phyloP scores from a whole-genome alignment of 768 basidiomycete species.

The Tulasnella calospora region DNA sequence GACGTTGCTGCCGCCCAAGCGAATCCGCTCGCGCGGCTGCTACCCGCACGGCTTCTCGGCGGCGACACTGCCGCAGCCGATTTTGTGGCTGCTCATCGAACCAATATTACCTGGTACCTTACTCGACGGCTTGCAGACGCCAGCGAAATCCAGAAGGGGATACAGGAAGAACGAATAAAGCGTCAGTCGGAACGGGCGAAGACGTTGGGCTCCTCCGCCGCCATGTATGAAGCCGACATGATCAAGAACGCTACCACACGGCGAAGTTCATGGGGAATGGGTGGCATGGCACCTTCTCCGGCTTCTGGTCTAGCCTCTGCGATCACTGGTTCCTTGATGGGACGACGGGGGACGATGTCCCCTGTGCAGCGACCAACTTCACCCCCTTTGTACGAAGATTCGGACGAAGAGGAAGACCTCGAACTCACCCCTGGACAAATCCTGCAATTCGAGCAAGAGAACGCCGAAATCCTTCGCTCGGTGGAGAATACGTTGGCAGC shows the following conservation, averaged over 20 bases:
- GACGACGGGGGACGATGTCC: not conserved
- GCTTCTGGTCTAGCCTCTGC: conserved; percentile 3
- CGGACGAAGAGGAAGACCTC: conserved; percentile 58
- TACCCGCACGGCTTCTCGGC: conserved; percentile 60
- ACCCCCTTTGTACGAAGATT: conserved; percentile 39
- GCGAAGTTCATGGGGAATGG: conserved; percentile 24
- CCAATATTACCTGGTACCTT: conserved; percentile 90
- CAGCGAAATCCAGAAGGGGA: conserved; percentile 71
- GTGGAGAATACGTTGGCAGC: conserved; percentile 84
- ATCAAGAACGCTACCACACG: conserved; percentile 30
- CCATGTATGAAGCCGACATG: conserved; percentile 54
- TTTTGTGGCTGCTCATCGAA: conserved; percentile 80
- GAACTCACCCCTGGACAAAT: conserved; percentile 85
- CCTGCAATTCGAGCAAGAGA: conserved; percentile 89
- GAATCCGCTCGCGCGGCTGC: conserved; percentile 61
- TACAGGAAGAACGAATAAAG: conserved; percentile 91
- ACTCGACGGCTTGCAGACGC: conserved; percentile 72
- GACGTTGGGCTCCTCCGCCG: conserved; percentile 76
- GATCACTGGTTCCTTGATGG: conserved; percentile 18
- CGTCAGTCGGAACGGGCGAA: conserved; percentile 79
- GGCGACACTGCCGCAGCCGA: conserved; percentile 62
- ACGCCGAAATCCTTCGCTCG: conserved; percentile 73
- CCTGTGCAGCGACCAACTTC: conserved; percentile 14
- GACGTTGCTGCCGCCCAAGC: conserved; percentile 61
- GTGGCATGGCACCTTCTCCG: conserved; percentile 6